A percentile compares a stretch with the other conserved stretches of the same genome.
These are phyloP conservation scores for Pseudisothecium myosuroides DNA, from an alignment of 225 moss, liverwort and hornwort genomes.

Conservation along the genomic window DNA sequence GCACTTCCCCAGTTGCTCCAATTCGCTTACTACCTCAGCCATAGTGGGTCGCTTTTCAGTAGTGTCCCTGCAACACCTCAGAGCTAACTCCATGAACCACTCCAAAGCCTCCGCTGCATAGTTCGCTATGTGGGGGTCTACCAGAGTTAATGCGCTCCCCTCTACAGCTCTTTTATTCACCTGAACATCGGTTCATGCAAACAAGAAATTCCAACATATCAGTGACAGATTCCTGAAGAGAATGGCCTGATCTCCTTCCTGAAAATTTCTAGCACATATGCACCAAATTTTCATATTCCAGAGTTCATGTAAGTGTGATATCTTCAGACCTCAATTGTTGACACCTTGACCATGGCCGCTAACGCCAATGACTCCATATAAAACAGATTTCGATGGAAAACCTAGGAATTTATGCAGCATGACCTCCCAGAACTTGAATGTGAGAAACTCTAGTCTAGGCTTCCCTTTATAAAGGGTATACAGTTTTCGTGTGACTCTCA, in stretches of 20 bases:
- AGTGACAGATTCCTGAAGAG: neutral
- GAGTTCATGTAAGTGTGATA: neutral
- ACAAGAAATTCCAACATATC: neutral
- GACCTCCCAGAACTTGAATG: neutral
- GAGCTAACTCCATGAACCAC: slow-evolving; percentile 22
- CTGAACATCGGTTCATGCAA: neutral
- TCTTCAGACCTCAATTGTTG: neutral
- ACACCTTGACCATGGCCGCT: neutral
- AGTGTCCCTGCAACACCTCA: slow-evolving; percentile 26
- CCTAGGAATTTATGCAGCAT: neutral
- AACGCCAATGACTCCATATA: neutral
- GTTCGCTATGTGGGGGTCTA: slow-evolving; percentile 31
- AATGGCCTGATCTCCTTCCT: no score
- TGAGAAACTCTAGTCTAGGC: neutral
- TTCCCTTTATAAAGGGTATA: neutral
- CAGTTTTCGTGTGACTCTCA: neutral
- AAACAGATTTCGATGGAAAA: neutral
- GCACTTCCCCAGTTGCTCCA: slow-evolving; percentile 38
- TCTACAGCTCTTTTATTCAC: neutral
- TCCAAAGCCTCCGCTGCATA: slow-evolving; percentile 32
- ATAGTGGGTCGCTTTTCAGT: slow-evolving; percentile 50
- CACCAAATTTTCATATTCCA: neutral
- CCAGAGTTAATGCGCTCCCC: slow-evolving; percentile 6
- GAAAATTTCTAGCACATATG: neutral
- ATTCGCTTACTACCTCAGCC: slow-evolving; percentile 45